A percentile compares a stretch with the other conserved stretches of the same genome.
Conservation (phyloP, 176 grass and related monocot species). For the Oryza longistaminata region DNA sequence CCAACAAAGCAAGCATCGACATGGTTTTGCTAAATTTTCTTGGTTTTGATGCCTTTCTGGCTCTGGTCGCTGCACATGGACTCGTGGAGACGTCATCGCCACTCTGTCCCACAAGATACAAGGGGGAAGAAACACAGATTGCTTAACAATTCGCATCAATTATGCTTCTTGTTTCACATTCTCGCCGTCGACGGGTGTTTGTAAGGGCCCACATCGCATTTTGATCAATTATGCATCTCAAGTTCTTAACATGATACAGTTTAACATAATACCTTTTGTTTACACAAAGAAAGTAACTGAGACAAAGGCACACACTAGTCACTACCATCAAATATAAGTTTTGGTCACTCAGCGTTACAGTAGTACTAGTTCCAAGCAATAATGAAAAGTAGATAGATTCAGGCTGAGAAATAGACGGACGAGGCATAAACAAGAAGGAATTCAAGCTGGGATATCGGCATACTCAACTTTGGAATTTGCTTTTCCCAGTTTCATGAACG, state of each 20-base stretch:
- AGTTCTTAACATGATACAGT: not conserved
- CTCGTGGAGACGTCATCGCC: conserved; percentile 5
- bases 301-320: not conserved
- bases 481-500: not conserved
- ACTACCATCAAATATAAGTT: not conserved
- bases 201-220: not conserved
- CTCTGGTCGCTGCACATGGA: conserved; percentile 35
- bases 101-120: conserved; percentile 25
- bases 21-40: not conserved
- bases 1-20: conserved; percentile 26
- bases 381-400: not conserved
- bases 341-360: not conserved
- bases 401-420: not conserved
- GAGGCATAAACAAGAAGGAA: not conserved
- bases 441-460: not conserved
- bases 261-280: not conserved
- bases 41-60: not conserved
- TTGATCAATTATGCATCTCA: not conserved
- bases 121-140: not conserved
- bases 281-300: not conserved
- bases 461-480: conserved; percentile 8
- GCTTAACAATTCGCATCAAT: conserved; percentile 25
- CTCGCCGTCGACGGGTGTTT: not conserved
- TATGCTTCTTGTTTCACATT: not conserved
- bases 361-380: not conserved